Evolutionary conservation across 2,329 filamentous ascomycete genomes (phyloP).

Genomic region (Phialocephala sp.): DNA sequence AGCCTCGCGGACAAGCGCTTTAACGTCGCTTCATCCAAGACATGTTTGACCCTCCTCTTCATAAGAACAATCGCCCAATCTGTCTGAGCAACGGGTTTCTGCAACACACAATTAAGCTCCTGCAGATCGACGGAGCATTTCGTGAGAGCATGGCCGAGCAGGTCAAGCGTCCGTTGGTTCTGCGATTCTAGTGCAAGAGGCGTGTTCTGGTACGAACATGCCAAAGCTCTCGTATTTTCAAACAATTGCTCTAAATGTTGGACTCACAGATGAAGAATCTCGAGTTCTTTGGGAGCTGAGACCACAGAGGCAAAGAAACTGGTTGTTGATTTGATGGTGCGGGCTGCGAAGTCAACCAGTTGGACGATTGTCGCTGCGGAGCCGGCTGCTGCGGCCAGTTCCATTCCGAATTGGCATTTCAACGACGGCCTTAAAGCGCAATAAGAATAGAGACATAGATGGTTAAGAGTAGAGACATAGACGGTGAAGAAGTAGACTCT

Average conservation of each 20-base stretch:
- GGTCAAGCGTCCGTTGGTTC: neutral
- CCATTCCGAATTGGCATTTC: neutral
- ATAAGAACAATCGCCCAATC: neutral
- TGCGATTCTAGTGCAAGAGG: neutral
- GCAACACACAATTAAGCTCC: neutral
- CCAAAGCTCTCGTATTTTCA: neutral
- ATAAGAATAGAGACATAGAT: neutral
- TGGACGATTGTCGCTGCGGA: neutral
- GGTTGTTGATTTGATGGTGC: constrained; percentile 8
- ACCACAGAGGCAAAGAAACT: constrained; percentile 3
- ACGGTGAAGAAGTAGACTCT: neutral
- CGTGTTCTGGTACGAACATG: constrained; percentile 2
- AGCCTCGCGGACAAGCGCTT: neutral
- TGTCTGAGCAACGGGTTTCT: neutral
- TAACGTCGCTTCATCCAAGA: neutral
- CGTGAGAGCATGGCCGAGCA: constrained; percentile 1
- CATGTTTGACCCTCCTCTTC: constrained; percentile 2
- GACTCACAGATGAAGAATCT: neutral
- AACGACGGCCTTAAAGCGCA: neutral
- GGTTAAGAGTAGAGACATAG: neutral
- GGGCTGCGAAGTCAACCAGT: constrained; percentile 1
- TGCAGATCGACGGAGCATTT: constrained; percentile 3
- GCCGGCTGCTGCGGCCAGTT: neutral
- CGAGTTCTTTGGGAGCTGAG: neutral
- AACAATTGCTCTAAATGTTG: neutral